A percentile compares a stretch with the other conserved stretches of the same genome.
These are phyloP conservation scores for Haplosporangium sp. DNA, from an alignment of 371 early-diverging fungal genomes.

Conservation along the genomic window DNA sequence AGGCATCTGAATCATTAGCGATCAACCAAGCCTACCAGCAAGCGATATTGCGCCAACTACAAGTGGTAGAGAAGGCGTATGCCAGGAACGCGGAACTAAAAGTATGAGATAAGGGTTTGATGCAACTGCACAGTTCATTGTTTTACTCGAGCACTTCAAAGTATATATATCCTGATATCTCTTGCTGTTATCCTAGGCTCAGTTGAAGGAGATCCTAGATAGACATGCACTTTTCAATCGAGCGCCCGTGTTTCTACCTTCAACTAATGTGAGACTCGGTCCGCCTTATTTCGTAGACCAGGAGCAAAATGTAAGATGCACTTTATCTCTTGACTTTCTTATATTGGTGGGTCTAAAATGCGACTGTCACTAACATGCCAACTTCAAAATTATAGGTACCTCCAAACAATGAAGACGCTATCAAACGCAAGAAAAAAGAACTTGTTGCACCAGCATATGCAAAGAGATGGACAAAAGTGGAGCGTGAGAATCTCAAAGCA, in stretches of 20 bases:
- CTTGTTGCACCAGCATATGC: constrained; percentile 49
- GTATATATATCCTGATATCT: background rate
- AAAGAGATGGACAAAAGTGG: constrained; percentile 61
- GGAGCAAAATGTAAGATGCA: constrained; percentile 41
- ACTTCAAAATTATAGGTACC: constrained; percentile 45
- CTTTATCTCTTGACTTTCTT: background rate
- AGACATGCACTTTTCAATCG: constrained; percentile 3
- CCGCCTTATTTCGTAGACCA: constrained; percentile 63
- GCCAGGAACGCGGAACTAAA: constrained; percentile 21
- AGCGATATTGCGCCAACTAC: constrained; percentile 16
- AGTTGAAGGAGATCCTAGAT: constrained; percentile 13
- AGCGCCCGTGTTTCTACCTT: constrained; percentile 13
- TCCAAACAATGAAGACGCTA: constrained; percentile 61
- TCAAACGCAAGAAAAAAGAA: constrained; percentile 38
- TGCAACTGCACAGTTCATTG: background rate
- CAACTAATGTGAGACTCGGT: constrained; percentile 28
- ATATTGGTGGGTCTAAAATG: no score
- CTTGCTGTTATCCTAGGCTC: constrained; percentile 13
- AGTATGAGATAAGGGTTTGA: constrained; percentile 10
- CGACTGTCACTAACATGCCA: no score
- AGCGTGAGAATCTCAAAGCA: constrained; percentile 57
- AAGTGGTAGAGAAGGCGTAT: constrained; percentile 25
- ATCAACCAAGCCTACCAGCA: constrained; percentile 30
- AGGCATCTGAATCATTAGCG: constrained; percentile 17
- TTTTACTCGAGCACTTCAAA: background rate